Evolutionary conservation across 2,329 filamentous ascomycete genomes (phyloP), one percentile per base, ranked within the genome.

Genomic region (Boeremia exigua): DNA sequence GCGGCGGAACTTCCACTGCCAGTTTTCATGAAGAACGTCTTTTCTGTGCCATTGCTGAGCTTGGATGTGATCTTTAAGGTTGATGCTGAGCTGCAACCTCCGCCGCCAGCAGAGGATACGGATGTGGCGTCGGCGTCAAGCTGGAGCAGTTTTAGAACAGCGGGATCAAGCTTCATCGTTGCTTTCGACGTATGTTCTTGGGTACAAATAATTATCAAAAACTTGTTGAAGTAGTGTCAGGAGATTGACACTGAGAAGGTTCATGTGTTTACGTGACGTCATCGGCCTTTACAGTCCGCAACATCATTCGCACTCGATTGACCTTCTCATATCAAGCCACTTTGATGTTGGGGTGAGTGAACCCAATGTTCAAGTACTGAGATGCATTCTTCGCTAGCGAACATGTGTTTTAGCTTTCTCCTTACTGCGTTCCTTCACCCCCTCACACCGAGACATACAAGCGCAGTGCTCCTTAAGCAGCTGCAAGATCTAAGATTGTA

Each of bases 1-100:
- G 84, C 82, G 0, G 88, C 83, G 15, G 84, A 82, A 2, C 77
- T 69, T 0, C 87, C 88, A 4, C 73, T 76, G 0, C 86, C 88
- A 0, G 83, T 90, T 75, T 94, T 93, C 74, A 93, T 84, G 71
- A 93, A 94, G 67, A 84, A 92, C 17, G 79, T 76, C 61, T 78
- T 79, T 1, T 80, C 76, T 38, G 77, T 77, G 28, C 83, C 85
- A 63, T 85, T 77, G 14, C 73, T 61, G 3, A 77, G 67, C 48
- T 72, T 77, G 5, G 77, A 77, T 4, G 75, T 78, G 39, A 86
- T 79, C 70, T 87, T 89, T 54, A 83, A 88, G 0, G 88, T 90
- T 0, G 86, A 86, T 1, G 88, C 81, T 60, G 78, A 80, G 52
- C 78, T 80, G 54, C 89, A 90, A 37, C 87, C 87, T 1, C 88